Percentiles rank a stretch among this genome's conserved stretches.
phyloP scores from a whole-genome alignment of 2,329 filamentous ascomycete genomes.

The Endoconidiophora polonica region DNA sequence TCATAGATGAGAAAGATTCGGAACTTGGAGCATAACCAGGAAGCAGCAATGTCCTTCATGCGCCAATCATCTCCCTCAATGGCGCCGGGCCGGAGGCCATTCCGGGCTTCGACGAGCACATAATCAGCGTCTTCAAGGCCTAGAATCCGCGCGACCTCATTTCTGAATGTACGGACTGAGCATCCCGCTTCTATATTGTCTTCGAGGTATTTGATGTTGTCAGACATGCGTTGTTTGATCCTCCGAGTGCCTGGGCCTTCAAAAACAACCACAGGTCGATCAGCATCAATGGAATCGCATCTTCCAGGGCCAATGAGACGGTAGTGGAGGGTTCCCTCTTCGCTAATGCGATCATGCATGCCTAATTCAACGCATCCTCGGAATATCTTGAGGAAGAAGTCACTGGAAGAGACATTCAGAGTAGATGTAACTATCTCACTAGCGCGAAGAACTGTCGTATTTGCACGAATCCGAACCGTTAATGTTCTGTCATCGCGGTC shows the following conservation, averaged over 20 bases:
- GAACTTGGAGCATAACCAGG: slow-evolving; percentile 11
- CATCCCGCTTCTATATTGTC: not conserved
- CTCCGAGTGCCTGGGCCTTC: not conserved
- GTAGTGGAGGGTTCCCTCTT: slow-evolving; percentile 8
- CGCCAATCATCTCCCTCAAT: slow-evolving; percentile 11
- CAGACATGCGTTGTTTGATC: not conserved
- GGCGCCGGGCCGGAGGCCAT: slow-evolving; percentile 8
- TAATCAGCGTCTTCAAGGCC: slow-evolving; percentile 8
- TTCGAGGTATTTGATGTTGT: not conserved
- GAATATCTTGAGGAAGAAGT: slow-evolving; percentile 6
- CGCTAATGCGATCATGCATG: slow-evolving; percentile 6
- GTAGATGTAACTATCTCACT: slow-evolving; percentile 1
- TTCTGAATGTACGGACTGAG: slow-evolving; percentile 6
- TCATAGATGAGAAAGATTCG: slow-evolving; percentile 2
- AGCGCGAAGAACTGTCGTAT: not conserved
- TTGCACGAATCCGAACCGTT: not conserved
- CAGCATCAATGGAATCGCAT: not conserved
- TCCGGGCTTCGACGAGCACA: slow-evolving; percentile 8
- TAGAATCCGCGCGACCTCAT: not conserved
- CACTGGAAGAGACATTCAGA: slow-evolving; percentile 3
- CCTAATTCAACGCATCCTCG: slow-evolving; percentile 1
- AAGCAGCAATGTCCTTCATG: slow-evolving; percentile 4
- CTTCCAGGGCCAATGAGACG: slow-evolving; percentile 4
- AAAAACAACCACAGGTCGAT: not conserved
- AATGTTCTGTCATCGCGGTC: slow-evolving; percentile 6